Conservation (phyloP, 176 grass and related monocot genomes). For the Aegilops speltoides region DNA sequence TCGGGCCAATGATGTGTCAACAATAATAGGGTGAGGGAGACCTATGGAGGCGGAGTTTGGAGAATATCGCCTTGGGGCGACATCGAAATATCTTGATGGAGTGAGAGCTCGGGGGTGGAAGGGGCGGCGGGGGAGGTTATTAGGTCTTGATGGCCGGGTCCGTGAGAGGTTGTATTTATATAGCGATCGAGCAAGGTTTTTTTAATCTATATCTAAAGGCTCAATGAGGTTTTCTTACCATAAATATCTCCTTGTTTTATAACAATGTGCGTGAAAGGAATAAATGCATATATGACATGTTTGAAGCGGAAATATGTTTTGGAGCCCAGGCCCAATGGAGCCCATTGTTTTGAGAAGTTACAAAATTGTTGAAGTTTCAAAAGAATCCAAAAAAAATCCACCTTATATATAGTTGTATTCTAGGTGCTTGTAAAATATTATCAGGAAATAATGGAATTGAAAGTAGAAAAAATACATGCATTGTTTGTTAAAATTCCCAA, state of each 20-base stretch:
- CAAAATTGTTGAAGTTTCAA: not conserved
- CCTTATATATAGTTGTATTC: not conserved
- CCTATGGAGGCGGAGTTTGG: not conserved
- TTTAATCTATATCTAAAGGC: not conserved
- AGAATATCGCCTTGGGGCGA: not conserved
- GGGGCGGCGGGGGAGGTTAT: not conserved
- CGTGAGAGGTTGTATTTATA: not conserved
- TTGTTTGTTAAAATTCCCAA: not conserved
- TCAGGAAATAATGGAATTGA: not conserved
- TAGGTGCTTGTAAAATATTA: not conserved
- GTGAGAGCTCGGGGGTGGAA: not conserved
- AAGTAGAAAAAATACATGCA: not conserved
- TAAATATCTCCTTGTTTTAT: not conserved
- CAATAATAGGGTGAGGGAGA: not conserved
- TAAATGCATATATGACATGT: not conserved
- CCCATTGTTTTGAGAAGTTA: not conserved
- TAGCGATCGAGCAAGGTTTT: rapidly evolving
- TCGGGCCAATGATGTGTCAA: not conserved
- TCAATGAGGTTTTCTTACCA: not conserved
- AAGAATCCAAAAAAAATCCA: not conserved
- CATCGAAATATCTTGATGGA: not conserved
- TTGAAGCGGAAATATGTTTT: not conserved
- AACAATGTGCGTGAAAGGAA: not conserved
- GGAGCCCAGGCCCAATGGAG: not conserved
- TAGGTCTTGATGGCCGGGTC: not conserved